Conservation (phyloP, 2,329 filamentous ascomycete genomes). For the Coniochaeta sp. region DNA sequence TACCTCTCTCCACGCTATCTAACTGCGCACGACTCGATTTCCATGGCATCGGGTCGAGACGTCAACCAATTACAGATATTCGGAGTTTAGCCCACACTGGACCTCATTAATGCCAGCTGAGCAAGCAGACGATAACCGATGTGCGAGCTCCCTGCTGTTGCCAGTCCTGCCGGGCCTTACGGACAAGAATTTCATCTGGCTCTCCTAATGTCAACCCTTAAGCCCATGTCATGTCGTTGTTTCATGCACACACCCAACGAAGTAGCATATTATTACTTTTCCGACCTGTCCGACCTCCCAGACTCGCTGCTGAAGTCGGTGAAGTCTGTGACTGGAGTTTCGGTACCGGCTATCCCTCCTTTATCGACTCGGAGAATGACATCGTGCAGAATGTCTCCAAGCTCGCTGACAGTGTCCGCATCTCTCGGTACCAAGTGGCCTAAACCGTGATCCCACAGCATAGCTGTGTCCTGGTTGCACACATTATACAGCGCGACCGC, state of each 20-base stretch:
- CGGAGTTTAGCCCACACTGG: too few relatives aligned
- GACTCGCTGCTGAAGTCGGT: constrained; percentile 1
- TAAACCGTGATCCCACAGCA: constrained; percentile 41
- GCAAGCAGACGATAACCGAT: too few relatives aligned
- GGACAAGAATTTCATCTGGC: too few relatives aligned
- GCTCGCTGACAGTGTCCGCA: constrained; percentile 14
- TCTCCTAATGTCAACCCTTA: too few relatives aligned
- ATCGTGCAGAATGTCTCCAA: constrained; percentile 14
- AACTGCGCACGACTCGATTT: background rate
- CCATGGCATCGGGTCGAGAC: background rate
- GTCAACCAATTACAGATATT: background rate
- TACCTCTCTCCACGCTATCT: background rate
- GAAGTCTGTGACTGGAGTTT: background rate
- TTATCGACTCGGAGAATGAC: constrained; percentile 10
- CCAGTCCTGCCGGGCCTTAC: too few relatives aligned
- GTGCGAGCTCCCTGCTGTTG: too few relatives aligned
- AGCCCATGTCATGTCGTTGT: too few relatives aligned
- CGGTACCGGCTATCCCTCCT: background rate
- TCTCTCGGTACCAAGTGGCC: constrained; percentile 40
- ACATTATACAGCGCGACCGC: constrained; percentile 40
- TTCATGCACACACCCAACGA: background rate
- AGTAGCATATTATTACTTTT: background rate
- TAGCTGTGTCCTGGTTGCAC: constrained; percentile 34
- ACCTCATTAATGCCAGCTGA: too few relatives aligned
- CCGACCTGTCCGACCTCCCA: background rate